These are phyloP conservation scores for Cercospora sesami DNA, from an alignment of 2,329 filamentous ascomycete species.

Conservation along the genomic window DNA sequence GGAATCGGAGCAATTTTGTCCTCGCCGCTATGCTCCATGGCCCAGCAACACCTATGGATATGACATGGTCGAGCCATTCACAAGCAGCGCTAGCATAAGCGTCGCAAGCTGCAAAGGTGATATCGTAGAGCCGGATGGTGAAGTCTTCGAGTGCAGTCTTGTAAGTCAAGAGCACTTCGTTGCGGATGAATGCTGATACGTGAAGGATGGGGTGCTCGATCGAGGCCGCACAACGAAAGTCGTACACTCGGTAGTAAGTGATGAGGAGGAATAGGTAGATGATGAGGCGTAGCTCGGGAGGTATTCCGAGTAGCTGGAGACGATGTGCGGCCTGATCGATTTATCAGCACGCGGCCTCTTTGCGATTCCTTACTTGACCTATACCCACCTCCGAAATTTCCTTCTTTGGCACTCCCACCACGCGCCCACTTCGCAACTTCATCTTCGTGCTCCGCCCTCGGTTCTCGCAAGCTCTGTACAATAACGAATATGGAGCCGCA, in stretches of 20 bases:
- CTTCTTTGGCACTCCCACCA: neutral
- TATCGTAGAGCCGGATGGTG: neutral
- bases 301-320: neutral
- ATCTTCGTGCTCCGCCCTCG: neutral
- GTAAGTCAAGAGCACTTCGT: neutral
- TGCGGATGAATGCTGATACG: neutral
- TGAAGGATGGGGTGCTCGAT: conserved; percentile 2
- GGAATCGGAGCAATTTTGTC: neutral
- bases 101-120: neutral
- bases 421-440: neutral
- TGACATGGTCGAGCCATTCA: neutral
- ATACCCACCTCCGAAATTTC: neutral
- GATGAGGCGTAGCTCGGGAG: neutral
- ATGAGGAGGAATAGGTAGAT: neutral
- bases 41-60: neutral
- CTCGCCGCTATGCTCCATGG: neutral
- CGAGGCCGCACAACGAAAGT: neutral
- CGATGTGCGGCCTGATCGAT: neutral
- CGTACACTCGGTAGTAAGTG: neutral
- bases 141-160: neutral
- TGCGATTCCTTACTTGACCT: neutral
- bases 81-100: neutral
- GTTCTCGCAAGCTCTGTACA: neutral
- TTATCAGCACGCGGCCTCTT: neutral
- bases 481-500: neutral